Conservation (phyloP, 192 early-diverging fungal species). For the Pilobolus umbonatus region DNA sequence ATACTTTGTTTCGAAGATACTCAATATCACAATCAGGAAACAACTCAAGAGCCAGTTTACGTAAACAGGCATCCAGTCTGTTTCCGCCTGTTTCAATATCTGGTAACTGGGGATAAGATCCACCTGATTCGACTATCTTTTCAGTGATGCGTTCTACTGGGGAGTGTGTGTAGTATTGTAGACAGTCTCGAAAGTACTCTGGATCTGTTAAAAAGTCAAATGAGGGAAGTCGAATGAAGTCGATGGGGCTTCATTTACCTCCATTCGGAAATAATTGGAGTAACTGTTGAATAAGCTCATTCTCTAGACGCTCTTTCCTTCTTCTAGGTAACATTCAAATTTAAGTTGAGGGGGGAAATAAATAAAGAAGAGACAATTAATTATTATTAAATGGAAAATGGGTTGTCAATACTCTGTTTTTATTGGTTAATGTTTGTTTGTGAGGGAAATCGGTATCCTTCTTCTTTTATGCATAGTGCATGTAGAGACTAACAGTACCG, state of each 20-base stretch:
- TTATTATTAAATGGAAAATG: too few relatives aligned
- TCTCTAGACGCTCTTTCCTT: not conserved
- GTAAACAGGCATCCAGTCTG: conserved; percentile 23
- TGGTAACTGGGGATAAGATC: conserved; percentile 30
- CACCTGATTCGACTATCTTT: conserved; percentile 26
- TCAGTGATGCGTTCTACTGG: conserved; percentile 34
- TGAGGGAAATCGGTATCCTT: too few relatives aligned
- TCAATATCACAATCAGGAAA: conserved; percentile 39
- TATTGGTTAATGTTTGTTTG: too few relatives aligned
- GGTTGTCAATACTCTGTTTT: not conserved
- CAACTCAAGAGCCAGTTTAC: conserved; percentile 20
- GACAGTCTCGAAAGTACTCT: conserved; percentile 32
- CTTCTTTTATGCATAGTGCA: too few relatives aligned
- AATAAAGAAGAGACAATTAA: not conserved
- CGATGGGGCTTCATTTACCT: too few relatives aligned
- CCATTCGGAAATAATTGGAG: conserved; percentile 12
- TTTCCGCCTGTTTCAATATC: conserved; percentile 6
- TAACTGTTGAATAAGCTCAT: conserved; percentile 6
- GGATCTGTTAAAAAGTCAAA: conserved; percentile 28
- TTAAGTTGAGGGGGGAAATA: not conserved
- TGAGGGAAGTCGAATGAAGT: too few relatives aligned
- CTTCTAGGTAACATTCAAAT: not conserved
- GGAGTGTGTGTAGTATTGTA: conserved; percentile 24
- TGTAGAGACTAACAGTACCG: too few relatives aligned
- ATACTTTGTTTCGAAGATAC: conserved; percentile 27